Conservation (phyloP, 2,329 filamentous ascomycete species). For the Boeremia exigua region DNA sequence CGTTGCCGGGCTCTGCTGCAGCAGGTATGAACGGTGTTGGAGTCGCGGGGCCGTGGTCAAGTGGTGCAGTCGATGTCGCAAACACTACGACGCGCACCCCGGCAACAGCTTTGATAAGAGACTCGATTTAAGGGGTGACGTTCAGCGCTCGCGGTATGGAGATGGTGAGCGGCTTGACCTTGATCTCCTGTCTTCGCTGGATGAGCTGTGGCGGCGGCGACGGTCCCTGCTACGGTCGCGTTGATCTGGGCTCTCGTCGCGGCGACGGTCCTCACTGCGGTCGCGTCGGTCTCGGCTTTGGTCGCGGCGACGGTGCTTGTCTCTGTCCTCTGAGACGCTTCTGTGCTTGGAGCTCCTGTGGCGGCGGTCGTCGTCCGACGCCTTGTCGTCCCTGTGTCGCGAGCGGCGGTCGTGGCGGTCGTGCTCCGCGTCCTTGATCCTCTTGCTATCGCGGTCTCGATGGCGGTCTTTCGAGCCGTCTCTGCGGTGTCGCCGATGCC, state of each 20-base stretch:
- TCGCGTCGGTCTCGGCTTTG: slow-evolving; percentile 10
- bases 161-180: slow-evolving; percentile 12
- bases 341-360: slow-evolving; percentile 13
- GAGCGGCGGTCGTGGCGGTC: slow-evolving; percentile 18
- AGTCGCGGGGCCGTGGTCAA: too few relatives aligned
- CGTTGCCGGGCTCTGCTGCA: too few relatives aligned
- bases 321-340: slow-evolving; percentile 19
- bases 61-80: background rate
- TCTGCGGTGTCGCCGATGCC: slow-evolving; percentile 30
- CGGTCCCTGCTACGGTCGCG: background rate
- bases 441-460: slow-evolving; percentile 26
- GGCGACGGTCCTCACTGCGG: slow-evolving; percentile 15
- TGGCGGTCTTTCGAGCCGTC: slow-evolving; percentile 34
- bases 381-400: slow-evolving; percentile 16
- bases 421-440: slow-evolving; percentile 29
- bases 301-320: slow-evolving; percentile 21
- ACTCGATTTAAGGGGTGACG: background rate
- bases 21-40: too few relatives aligned
- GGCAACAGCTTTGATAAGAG: background rate
- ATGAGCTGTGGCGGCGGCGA: slow-evolving; percentile 23
- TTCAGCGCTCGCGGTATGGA: background rate
- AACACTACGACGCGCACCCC: background rate
- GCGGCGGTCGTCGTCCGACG: slow-evolving; percentile 18
- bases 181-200: slow-evolving; percentile 17
- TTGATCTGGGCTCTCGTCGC: slow-evolving; percentile 5